phyloP scores from a whole-genome alignment of 257 asterid genomes.

The Vinca minor region DNA sequence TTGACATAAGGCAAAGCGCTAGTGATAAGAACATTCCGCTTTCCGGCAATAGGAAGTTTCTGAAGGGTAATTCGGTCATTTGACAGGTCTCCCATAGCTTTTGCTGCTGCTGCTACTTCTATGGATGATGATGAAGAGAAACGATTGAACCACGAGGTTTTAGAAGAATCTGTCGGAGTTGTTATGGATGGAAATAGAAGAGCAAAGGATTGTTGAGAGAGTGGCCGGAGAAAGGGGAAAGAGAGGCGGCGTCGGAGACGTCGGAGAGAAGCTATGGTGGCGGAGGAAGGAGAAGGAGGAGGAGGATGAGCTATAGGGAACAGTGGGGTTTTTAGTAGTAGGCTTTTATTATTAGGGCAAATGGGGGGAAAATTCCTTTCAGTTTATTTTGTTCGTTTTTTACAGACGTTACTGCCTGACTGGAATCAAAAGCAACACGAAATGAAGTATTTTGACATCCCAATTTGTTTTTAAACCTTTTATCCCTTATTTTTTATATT shows the following conservation, averaged over 20 bases:
- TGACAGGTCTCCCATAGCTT: conserved; percentile 33
- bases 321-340: too few relatives aligned
- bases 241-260: conserved; percentile 3
- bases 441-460: too few relatives aligned
- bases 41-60: conserved; percentile 69
- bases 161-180: background rate
- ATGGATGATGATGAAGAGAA: background rate
- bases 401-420: too few relatives aligned
- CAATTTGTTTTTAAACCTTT: too few relatives aligned
- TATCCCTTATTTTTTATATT: too few relatives aligned
- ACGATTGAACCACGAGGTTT: background rate
- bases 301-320: too few relatives aligned
- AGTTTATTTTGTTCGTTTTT: too few relatives aligned
- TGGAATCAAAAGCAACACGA: too few relatives aligned
- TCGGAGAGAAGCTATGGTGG: conserved; percentile 5
- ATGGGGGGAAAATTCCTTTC: too few relatives aligned
- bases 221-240: background rate
- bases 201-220: background rate
- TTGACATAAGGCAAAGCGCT: conserved; percentile 94
- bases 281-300: background rate
- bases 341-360: too few relatives aligned
- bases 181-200: background rate
- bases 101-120: too few relatives aligned
- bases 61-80: conserved; percentile 21
- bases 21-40: conserved; percentile 74